phyloP scores from a whole-genome alignment of 257 asterid species.

The Jaltomata sinuosa region DNA sequence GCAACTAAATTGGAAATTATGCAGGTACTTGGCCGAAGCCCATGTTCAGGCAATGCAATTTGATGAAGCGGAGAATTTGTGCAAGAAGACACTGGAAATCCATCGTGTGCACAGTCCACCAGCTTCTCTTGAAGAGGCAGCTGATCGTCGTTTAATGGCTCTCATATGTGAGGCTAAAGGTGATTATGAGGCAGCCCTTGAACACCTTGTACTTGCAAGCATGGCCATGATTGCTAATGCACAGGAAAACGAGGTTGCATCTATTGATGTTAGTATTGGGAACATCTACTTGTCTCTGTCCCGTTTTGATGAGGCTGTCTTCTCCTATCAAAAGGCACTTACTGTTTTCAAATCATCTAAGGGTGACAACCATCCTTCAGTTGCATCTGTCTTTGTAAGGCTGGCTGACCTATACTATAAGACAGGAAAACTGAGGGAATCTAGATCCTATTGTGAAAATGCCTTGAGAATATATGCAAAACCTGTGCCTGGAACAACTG shows the following conservation, averaged over 20 bases:
- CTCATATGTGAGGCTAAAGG: conserved; percentile 95
- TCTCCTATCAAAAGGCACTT: conserved; percentile 97
- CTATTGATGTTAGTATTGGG: conserved; percentile 94
- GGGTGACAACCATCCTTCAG: conserved; percentile 91
- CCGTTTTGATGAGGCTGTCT: conserved; percentile 94
- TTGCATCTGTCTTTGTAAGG: conserved; percentile 92
- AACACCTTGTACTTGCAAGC: conserved; percentile 96
- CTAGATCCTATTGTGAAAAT: conserved; percentile 88
- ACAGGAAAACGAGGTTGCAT: conserved; percentile 89
- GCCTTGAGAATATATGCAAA: conserved; percentile 80
- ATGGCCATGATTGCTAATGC: conserved; percentile 98
- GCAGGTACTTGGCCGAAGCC: conserved; percentile 95
- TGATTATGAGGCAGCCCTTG: conserved; percentile 86
- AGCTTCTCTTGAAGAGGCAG: conserved; percentile 99
- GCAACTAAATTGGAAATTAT: neutral
- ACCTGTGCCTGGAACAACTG: conserved; percentile 80
- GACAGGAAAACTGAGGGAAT: conserved; percentile 90
- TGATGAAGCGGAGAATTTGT: conserved; percentile 80
- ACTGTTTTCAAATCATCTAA: conserved; percentile 95
- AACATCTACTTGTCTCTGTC: conserved; percentile 82
- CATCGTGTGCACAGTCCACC: conserved; percentile 98
- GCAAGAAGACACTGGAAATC: conserved; percentile 89
- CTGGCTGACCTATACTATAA: conserved; percentile 85
- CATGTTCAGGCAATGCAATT: conserved; percentile 98
- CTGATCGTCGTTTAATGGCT: conserved; percentile 96